A percentile compares a stretch with the other conserved stretches of the same genome.
phyloP scores from a whole-genome alignment of 2,329 filamentous ascomycete genomes.

The Diaporthe nobilis region DNA sequence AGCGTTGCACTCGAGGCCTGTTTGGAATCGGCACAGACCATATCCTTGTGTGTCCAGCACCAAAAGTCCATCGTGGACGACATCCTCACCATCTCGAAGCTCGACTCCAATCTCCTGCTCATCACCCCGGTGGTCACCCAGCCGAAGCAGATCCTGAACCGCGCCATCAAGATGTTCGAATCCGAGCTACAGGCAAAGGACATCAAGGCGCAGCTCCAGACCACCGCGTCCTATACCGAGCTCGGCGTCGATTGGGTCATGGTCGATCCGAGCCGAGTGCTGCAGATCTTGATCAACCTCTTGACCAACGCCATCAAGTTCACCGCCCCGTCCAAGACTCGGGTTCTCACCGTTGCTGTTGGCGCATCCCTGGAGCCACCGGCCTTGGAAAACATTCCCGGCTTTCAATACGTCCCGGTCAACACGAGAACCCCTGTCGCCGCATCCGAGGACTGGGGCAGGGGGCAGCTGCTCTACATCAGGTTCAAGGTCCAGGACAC shows the following conservation, averaged over 20 bases:
- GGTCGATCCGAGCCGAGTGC: constrained; percentile 68
- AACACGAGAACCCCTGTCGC: constrained; percentile 45
- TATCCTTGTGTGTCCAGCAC: constrained; percentile 69
- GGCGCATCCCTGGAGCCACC: constrained; percentile 61
- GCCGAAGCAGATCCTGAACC: constrained; percentile 65
- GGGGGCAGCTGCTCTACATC: constrained; percentile 53
- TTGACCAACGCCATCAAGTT: constrained; percentile 75
- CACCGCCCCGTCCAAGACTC: constrained; percentile 53
- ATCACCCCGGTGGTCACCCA: constrained; percentile 68
- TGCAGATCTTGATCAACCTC: constrained; percentile 73
- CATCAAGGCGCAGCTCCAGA: constrained; percentile 65
- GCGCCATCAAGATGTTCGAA: constrained; percentile 72
- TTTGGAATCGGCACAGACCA: constrained; percentile 69
- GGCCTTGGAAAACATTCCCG: constrained; percentile 39
- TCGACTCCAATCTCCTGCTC: constrained; percentile 68
- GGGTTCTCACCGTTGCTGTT: constrained; percentile 64
- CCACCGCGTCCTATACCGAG: constrained; percentile 62
- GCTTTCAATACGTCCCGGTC: constrained; percentile 51
- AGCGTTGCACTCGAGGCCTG: constrained; percentile 59
- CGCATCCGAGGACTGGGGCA: constrained; percentile 50
- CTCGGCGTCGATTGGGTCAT: constrained; percentile 69
- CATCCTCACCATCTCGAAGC: constrained; percentile 64
- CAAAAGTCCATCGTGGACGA: constrained; percentile 68
- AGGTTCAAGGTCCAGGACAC: constrained; percentile 74
- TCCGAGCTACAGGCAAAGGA: constrained; percentile 69